Base-by-base conservation (phyloP, 352 stramenopile genomes). In the Phytophthora palmivora region DNA sequence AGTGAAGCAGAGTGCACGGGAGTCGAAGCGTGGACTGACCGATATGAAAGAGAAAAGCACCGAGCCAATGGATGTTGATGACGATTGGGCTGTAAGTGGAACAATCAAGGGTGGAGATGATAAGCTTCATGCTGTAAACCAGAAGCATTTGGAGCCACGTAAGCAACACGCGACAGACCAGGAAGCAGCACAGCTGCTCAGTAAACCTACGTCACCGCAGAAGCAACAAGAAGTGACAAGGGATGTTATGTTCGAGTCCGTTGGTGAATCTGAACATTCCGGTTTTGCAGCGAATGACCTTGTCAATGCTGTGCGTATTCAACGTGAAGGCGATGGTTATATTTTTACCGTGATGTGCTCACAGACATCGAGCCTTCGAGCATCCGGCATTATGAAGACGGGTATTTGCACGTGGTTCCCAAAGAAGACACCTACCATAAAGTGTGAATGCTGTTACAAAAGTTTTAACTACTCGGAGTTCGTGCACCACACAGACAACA, bases 361-460 rank as follows among this genome's bases (percentile, higher is more conserved):
- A n/a, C n/a, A n/a, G n/a, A n/a, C n/a, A n/a, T n/a, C n/a, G n/a
- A n/a, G n/a, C n/a, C n/a, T n/a, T n/a, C n/a, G n/a, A n/a, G n/a
- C n/a, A 15, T 54, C 67, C 5, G 54, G 54, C 14, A 33, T 71
- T 6, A 61, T 64, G 42, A 72, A 74, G 22, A 57, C 42, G 14
- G 67, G 61, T 3, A 68, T 16, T 10, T 71, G 45, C 43, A 63
- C 54, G 37, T 74, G 67, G 61, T 53, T 38, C 1, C 9, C 24
- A 5, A 60, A 71, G 43, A 67, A 56, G 22, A 6, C 28, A 2
- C 43, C 38, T 2, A 7, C 36, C 10, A 58, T 71, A 44, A 26
- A 58, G 37, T 71, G 66, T 48, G 41, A 59, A 11, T 74, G 60
- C 30, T 74, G 66, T 32, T 15, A 43, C 22, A 67, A 66, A 32